Percentiles rank a stretch among this genome's conserved stretches.
Evolutionary conservation across 495 filamentous ascomycete genomes (phyloP).

Genomic region (Xylaria telfairii): DNA sequence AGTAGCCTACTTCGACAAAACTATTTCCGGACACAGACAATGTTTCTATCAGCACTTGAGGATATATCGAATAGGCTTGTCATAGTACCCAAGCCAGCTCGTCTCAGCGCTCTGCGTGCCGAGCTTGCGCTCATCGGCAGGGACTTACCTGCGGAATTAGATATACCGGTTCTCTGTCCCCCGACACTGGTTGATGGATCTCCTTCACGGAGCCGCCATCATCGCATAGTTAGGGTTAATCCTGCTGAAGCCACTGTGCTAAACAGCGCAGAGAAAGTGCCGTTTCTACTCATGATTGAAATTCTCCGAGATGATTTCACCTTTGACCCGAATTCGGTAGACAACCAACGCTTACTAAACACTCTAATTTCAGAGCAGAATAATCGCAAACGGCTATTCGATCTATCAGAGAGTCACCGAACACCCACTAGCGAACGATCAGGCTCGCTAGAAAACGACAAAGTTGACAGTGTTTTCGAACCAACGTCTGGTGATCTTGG

Average conservation of each 20-base stretch:
- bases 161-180: constrained; percentile 77
- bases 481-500: constrained; percentile 73
- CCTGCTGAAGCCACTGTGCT: constrained; percentile 78
- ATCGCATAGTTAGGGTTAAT: constrained; percentile 76
- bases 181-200: constrained; percentile 68
- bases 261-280: constrained; percentile 80
- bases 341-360: constrained; percentile 66
- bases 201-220: constrained; percentile 69
- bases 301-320: constrained; percentile 75
- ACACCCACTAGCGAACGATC: constrained; percentile 45
- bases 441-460: constrained; percentile 44
- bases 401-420: constrained; percentile 61
- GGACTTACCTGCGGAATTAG: constrained; percentile 76
- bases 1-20: constrained; percentile 69
- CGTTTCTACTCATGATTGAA: constrained; percentile 78
- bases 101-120: constrained; percentile 75
- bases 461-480: constrained; percentile 76
- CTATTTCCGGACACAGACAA: constrained; percentile 76
- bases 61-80: constrained; percentile 79
- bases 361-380: constrained; percentile 68
- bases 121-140: constrained; percentile 75
- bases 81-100: constrained; percentile 73
- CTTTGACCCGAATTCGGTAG: constrained; percentile 69
- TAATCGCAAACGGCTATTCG: constrained; percentile 68
- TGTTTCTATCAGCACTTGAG: constrained; percentile 73